Evolutionary conservation across 192 early-diverging fungal genomes (phyloP).

Genomic region (Spinellus fusiger): DNA sequence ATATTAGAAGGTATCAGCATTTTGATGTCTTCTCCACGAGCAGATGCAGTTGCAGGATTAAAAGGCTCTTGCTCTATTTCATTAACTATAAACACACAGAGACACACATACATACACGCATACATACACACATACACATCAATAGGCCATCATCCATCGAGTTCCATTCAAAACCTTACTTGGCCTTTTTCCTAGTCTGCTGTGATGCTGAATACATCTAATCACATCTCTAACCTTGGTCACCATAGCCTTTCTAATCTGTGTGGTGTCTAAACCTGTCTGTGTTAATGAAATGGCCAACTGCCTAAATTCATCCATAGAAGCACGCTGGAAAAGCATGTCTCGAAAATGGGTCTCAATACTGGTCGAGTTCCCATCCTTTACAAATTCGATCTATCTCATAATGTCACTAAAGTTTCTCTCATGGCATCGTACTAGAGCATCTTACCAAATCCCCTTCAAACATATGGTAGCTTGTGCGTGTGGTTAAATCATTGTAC

Average conservation of each 20-base stretch:
- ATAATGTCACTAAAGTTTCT: conserved; percentile 32
- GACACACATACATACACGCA: too few species aligned
- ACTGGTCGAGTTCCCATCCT: conserved; percentile 55
- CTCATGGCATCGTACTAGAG: conserved; percentile 1
- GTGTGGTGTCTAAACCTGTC: conserved; percentile 33
- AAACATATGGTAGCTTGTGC: conserved; percentile 43
- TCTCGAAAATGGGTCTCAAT: conserved; percentile 62
- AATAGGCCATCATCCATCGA: not conserved
- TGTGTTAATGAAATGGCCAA: conserved; percentile 41
- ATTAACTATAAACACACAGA: not conserved
- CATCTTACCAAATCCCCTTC: conserved; percentile 38
- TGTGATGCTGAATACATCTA: conserved; percentile 43
- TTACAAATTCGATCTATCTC: conserved; percentile 51
- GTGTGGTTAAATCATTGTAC: conserved; percentile 39
- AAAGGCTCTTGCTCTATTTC: conserved; percentile 18
- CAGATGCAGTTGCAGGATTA: conserved; percentile 11
- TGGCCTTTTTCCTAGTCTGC: conserved; percentile 17
- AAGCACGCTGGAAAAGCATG: conserved; percentile 65
- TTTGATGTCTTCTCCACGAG: conserved; percentile 32
- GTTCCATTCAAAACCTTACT: not conserved
- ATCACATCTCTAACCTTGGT: conserved; percentile 46
- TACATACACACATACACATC: not conserved
- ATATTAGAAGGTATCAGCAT: conserved; percentile 63
- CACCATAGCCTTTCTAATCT: conserved; percentile 44
- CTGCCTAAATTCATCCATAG: conserved; percentile 60